Conservation (phyloP, 495 filamentous ascomycete species). For the Penicillium argentinense region DNA sequence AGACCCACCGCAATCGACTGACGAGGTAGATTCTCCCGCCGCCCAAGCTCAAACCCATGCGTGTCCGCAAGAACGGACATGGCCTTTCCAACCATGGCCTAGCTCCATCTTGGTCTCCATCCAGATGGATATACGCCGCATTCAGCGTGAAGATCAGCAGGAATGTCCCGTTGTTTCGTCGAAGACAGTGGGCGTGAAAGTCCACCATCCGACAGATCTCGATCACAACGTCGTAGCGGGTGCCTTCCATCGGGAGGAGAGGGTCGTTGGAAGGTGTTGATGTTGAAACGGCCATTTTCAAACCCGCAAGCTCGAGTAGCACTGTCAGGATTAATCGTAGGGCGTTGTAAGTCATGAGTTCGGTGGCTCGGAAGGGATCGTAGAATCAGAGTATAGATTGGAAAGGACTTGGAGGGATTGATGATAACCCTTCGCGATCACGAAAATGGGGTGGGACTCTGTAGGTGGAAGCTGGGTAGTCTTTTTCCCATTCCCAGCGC, state of each 20-base stretch:
- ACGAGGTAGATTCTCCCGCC: conserved; percentile 13
- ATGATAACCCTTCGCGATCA: neutral
- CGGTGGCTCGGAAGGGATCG: conserved; percentile 10
- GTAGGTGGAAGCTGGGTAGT: conserved; percentile 11
- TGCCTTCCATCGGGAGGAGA: conserved; percentile 21
- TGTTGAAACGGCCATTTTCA: neutral
- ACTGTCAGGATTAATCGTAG: conserved; percentile 10
- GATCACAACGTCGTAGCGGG: conserved; percentile 13
- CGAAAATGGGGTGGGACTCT: neutral
- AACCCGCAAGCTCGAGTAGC: conserved; percentile 2
- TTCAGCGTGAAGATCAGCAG: conserved; percentile 21
- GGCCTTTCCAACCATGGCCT: conserved; percentile 14
- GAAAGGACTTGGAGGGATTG: conserved; percentile 16
- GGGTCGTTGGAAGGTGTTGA: conserved; percentile 6
- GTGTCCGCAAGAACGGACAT: conserved; percentile 14
- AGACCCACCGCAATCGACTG: neutral
- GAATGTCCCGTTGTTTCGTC: conserved; percentile 15
- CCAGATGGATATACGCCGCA: conserved; percentile 14
- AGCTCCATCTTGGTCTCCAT: neutral
- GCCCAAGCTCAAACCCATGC: conserved; percentile 21
- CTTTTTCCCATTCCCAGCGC: conserved; percentile 17
- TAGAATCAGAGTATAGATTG: conserved; percentile 16
- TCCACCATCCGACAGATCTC: conserved; percentile 22
- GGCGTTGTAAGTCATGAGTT: conserved; percentile 16
- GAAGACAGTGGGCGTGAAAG: conserved; percentile 14